Base-by-base conservation (phyloP, 768 basidiomycete species). In the Gelatoporia subvermispora region DNA sequence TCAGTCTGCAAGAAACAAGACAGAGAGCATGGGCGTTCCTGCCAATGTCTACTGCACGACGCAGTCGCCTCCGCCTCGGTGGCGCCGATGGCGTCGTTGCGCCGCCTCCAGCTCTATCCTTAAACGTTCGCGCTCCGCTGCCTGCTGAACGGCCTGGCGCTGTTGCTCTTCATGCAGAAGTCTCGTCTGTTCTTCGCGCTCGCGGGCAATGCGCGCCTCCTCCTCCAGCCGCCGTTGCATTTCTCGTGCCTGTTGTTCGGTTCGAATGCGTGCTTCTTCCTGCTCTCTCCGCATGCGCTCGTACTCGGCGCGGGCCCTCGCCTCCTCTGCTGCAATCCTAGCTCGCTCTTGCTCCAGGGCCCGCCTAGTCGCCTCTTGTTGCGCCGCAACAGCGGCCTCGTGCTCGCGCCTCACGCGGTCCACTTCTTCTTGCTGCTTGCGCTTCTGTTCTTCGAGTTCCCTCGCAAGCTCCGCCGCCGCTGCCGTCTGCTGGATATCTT, bases 391-490 rank as follows among this genome's bases (percentile, higher is more conserved):
- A 16, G 41, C 41, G 9, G 41, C 41, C n/a, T 4, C 41, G 7
- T 15, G 16, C 8, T 22, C 24, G 5, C 41, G 20, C 41, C 65
- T 62, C 16, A 16, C 37, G 8, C 37, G 37, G 8, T 38, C 37
- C 57, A 81, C 63, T 55, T 82, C 81, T n/a, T 70, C 64, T 28
- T 72, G 65, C 50, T 77, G 74, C 23, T 68, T 65, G 44, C 70
- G 59, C 24, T 72, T 68, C 60, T 77, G 75, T 48, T 72, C 72
- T 47, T 71, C 67, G 2, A 78, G 57, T 28, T 78, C 79, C 15
- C 71, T 68, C 42, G 68, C 69, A 18, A 83, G 68, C 56, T 79
- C 79, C 16, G 63, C 67, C 1, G 79, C 79, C 1, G 80, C 81
- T 3, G 68, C 62, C 4, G 82, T 82, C 43, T 81, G 67, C 3